Base-by-base conservation (phyloP, 805 yeast genomes). In the Torulaspora gathmanii region DNA sequence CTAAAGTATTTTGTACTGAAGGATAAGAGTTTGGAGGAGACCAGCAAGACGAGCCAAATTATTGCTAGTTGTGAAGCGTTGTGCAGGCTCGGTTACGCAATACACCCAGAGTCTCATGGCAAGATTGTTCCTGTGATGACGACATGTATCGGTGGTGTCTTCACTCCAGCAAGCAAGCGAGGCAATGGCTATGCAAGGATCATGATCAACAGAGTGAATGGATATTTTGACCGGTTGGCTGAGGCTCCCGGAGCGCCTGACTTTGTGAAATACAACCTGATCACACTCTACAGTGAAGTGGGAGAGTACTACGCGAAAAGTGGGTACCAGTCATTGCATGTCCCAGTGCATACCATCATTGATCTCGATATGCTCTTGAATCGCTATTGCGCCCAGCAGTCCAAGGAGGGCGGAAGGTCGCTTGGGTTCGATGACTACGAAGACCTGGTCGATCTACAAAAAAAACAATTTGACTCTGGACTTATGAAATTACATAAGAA, bases 231-330 rank as follows among this genome's bases (percentile, higher is more conserved):
- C 19, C 49, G 63, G 3, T 36, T 61, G 26, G 42, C 60, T 12
- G 40, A 46, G 16, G 42, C 45, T n/a, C 45, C 55, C 2, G 44
- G 43, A 9, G 57, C 53, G 9, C 56, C 61, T 10, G 61, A 61
- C 22, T 61, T 70, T 26, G 52, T 62, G 38, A 51, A 57, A 8
- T 57, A 65, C 16, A 48, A 61, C 17, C 59, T 73, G 12, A 61
- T 72, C 29, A 69, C 70, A 33, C 70, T 87, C 41, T 86, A 86
- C 71, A 82, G 91, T 50, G 93, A 82, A 39, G 78, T 85, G 16
- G 91, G 85, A 12, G 74, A 71, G 26, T 86, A 74, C 53, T 88
- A 88, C 61, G 67, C 71, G 29, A 68, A 71, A 50, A 78, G 82
- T 51, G 95, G 90, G 0, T 84, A 76, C 57, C 66, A 60, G n/a